These are phyloP conservation scores for Elsinoe necatrix DNA, from an alignment of 2,329 filamentous ascomycete genomes.

Conservation along the genomic window DNA sequence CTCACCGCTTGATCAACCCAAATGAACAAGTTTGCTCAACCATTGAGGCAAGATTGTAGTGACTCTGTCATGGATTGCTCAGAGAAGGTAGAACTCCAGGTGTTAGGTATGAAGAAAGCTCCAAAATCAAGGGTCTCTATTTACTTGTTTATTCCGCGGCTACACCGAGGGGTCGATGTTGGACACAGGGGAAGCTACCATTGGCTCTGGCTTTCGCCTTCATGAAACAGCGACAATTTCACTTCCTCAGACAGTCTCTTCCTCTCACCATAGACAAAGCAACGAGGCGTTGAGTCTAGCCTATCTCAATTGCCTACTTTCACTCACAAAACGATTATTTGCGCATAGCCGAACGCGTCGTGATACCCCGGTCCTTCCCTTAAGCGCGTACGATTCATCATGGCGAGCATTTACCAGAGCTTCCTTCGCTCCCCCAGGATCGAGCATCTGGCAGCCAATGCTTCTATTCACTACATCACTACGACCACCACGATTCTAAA, in stretches of 20 bases:
- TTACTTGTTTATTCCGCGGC: constrained; percentile 13
- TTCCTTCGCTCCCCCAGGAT: constrained; percentile 39
- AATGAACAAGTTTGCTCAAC: background rate
- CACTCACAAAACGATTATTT: background rate
- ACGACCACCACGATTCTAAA: constrained; percentile 69
- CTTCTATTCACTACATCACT: constrained; percentile 69
- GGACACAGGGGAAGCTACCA: constrained; percentile 9
- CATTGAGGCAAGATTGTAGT: background rate
- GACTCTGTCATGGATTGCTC: background rate
- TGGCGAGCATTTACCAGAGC: constrained; percentile 36
- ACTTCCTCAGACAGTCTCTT: background rate
- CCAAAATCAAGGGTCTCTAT: constrained; percentile 3
- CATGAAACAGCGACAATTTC: constrained; percentile 10
- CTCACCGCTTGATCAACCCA: background rate
- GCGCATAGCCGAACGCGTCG: background rate
- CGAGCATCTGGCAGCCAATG: constrained; percentile 37
- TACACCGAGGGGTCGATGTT: background rate
- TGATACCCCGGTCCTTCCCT: background rate
- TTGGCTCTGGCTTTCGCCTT: constrained; percentile 1
- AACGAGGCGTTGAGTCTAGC: background rate
- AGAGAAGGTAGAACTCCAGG: background rate
- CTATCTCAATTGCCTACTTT: background rate
- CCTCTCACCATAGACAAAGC: background rate
- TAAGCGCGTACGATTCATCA: constrained; percentile 22
- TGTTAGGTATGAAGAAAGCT: background rate